Base-by-base conservation (phyloP, 2,329 filamentous ascomycete genomes). In the Nemania abortiva region DNA sequence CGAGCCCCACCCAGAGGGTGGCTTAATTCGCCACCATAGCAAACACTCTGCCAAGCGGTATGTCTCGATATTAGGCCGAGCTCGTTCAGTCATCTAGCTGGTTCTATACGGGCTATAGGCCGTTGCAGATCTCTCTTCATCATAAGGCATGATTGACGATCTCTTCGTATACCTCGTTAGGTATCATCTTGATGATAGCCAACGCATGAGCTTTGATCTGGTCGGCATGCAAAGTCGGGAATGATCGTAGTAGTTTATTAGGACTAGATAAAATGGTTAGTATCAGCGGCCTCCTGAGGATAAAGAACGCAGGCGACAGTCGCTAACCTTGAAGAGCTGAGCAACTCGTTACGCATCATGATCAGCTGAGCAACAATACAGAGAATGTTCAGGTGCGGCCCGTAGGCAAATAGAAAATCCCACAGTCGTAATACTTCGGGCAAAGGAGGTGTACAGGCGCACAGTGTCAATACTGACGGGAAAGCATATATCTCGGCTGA, bases 391-490 rank as follows among this genome's bases (percentile, higher is more conserved):
- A 99, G 81, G 80, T 99, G 96, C 42, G 94, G 91, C 0, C 96
- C 96, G 74, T 98, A 99, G 0, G 96, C 95, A 77, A 99, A 97
- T 24, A 99, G 82, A 75, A 99, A 99, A 79, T 99, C 96, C 96
- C 96, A 99, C 1, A 99, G 86, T 71, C 92, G 89, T 64, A 99
- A 82, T 0, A 99, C 96, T 81, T 99, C 95, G 0, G 95, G 95
- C 63, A 99, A 82, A 2, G 96, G 96, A 18, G 96, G 96, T 18
- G 96, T 99, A 80, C 96, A 98, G 29, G 96, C 96, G 77, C 94
- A 98, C 59, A 99, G 87, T 0, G 96, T 99, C 72, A 98, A 84
- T 0, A 99, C 96, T 1, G 93, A 97, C 1, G 96, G 94, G 77
- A 99, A 99, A 2, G 95, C 96, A 79, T 98, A 99, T 64, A 99